Base-by-base conservation (phyloP, 805 yeast genomes). In the Candida stauntonica region DNA sequence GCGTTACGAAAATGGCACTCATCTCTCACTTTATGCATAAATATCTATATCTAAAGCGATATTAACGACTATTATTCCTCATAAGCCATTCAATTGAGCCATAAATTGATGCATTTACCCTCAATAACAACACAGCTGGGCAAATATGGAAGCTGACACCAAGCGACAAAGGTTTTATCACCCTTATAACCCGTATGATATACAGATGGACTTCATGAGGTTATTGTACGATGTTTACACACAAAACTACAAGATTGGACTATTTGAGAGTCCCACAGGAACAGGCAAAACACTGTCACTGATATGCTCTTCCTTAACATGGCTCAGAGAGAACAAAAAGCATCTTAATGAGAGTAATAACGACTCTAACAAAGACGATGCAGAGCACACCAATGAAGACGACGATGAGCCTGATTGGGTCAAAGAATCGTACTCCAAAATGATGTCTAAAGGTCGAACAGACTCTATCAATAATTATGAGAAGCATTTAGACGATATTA, bases 231-330 rank as follows among this genome's bases (percentile, higher is more conserved):
- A 73, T 17, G 70, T 85, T 2, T 66, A 89, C 14, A 66, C 67
- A 5, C 66, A 68, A 9, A 58, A 53, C 31, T 73, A 68, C 51
- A 86, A 83, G 54, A 66, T 89, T 2, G 95, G 94, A 0, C 67
- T 89, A 2, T 81, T 89, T 52, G 97, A 89, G 57, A 81, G 93
- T 41, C 98, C 98, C 0, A 89, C 98, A 0, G 98, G 98, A 6
- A 86, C 89, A 2, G 97, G 98, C 3, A 89, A 89, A 60, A 88
- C 97, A 0, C 64, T 91, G 3, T 86, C 96, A 0, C 62, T 89
- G 32, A 83, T 91, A 4, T 91, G 97, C 55, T 76, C 94, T 0
- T 67, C 91, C 0, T 71, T 89, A 73, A 76, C 89, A 0, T 89
- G 96, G 95, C 64, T 89, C 24, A 59, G 91, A 40, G 68, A 75